A percentile compares a stretch with the other conserved stretches of the same genome.
Conservation (phyloP, 768 basidiomycete genomes). For the Suillus ampliporus region DNA sequence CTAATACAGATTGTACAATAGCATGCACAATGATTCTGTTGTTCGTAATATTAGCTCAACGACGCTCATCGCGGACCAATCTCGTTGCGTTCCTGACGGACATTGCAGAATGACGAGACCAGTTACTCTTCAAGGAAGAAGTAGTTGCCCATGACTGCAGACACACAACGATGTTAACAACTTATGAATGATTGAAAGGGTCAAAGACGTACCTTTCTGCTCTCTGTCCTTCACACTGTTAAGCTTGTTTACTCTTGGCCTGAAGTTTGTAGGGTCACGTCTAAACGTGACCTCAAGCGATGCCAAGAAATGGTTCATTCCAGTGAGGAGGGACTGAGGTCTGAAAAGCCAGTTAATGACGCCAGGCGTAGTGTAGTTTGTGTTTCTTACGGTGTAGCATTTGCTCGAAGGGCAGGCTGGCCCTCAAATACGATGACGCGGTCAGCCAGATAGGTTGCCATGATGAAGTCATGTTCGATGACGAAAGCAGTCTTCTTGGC, state of each 20-base stretch:
- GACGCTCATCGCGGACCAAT: background rate
- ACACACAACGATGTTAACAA: constrained; percentile 15
- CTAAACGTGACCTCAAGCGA: constrained; percentile 98
- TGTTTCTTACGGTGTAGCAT: constrained; percentile 81
- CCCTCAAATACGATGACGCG: constrained; percentile 95
- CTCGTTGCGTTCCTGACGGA: background rate
- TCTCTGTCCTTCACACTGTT: constrained; percentile 88
- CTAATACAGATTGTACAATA: constrained; percentile 2
- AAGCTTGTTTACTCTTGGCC: constrained; percentile 86
- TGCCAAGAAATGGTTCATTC: constrained; percentile 98
- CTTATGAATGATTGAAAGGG: constrained; percentile 7
- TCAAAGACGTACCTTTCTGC: constrained; percentile 68
- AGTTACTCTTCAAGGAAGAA: constrained; percentile 89
- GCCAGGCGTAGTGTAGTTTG: background rate
- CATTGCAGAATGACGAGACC: background rate
- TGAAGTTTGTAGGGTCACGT: constrained; percentile 94
- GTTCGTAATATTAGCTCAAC: constrained; percentile 1
- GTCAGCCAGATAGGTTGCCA: constrained; percentile 99
- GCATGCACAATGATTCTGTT: background rate
- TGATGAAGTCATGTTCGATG: constrained; percentile 99
- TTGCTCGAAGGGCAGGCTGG: constrained; percentile 84
- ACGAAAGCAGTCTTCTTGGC: constrained; percentile 98
- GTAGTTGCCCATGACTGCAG: constrained; percentile 78
- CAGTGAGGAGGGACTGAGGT: constrained; percentile 91
- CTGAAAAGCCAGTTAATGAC: constrained; percentile 43